Conservation (phyloP, 208 protist genomes). For the Leishmania braziliensis region DNA sequence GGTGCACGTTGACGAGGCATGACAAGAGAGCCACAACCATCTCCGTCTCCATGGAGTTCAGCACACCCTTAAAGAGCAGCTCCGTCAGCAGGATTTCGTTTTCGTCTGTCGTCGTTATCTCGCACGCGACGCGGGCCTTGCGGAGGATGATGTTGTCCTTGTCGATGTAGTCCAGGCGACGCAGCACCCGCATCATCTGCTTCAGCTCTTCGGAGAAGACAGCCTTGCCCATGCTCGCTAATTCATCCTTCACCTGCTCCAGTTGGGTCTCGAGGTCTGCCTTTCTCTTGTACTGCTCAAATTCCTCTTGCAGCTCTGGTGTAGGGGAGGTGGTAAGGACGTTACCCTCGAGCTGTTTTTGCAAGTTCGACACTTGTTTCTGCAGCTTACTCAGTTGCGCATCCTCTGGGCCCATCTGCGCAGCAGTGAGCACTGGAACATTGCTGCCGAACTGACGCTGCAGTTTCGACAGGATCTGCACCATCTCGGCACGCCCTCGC, state of each 20-base stretch:
- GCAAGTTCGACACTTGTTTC: slow-evolving; percentile 84
- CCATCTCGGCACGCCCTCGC: slow-evolving; percentile 67
- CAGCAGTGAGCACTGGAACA: slow-evolving; percentile 94
- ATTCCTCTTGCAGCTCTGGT: slow-evolving; percentile 55
- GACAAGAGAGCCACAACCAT: slow-evolving; percentile 96
- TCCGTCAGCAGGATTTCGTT: slow-evolving; percentile 98
- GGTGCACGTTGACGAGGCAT: slow-evolving; percentile 97
- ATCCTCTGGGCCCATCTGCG: slow-evolving; percentile 97
- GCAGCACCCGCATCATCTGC: slow-evolving; percentile 96
- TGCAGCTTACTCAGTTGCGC: slow-evolving; percentile 71
- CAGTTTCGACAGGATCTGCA: slow-evolving; percentile 83
- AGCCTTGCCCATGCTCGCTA: slow-evolving; percentile 85
- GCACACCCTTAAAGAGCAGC: slow-evolving; percentile 97
- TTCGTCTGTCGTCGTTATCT: slow-evolving; percentile 98
- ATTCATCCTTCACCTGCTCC: slow-evolving; percentile 73
- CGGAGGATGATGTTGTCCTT: slow-evolving; percentile 97
- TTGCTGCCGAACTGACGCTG: slow-evolving; percentile 66
- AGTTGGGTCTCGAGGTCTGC: slow-evolving; percentile 67
- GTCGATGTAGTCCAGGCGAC: slow-evolving; percentile 96
- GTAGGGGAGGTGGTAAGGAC: slow-evolving; percentile 66
- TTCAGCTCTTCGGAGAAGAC: slow-evolving; percentile 95
- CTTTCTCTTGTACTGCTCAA: slow-evolving; percentile 77
- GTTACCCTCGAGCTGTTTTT: slow-evolving; percentile 81
- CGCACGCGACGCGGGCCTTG: slow-evolving; percentile 98
- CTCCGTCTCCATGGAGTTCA: slow-evolving; percentile 97